Percentiles rank a stretch among this genome's conserved stretches.
Conservation (phyloP, 208 protist species). For the Trypanosoma lewisi region DNA sequence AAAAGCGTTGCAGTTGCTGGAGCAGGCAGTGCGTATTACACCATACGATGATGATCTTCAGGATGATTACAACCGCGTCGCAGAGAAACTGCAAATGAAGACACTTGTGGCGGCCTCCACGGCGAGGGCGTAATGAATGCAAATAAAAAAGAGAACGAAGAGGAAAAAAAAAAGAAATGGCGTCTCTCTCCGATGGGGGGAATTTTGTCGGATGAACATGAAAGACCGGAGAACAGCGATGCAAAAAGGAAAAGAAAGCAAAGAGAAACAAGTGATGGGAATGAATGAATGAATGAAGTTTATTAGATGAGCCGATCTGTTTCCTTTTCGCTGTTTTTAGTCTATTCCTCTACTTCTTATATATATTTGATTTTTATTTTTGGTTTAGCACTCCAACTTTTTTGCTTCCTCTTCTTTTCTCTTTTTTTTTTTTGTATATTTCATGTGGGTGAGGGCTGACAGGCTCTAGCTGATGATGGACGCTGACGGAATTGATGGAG, state of each 20-base stretch:
- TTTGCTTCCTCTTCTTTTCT: not conserved
- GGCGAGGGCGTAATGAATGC: not conserved
- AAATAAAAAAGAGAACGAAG: constrained; percentile 20
- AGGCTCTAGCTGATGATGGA: not conserved
- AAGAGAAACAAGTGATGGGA: too few relatives aligned
- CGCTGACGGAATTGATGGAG: constrained; percentile 28
- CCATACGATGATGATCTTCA: constrained; percentile 92
- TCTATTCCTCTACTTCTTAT: too few relatives aligned
- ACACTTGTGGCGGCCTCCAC: constrained; percentile 74
- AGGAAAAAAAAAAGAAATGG: constrained; percentile 3
- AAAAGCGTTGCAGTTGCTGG: constrained; percentile 64
- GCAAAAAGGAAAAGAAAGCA: too few relatives aligned
- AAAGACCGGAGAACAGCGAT: too few relatives aligned
- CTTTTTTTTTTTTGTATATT: constrained; percentile 1
- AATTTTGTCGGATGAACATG: too few relatives aligned
- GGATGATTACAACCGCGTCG: constrained; percentile 82
- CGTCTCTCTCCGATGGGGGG: too few relatives aligned
- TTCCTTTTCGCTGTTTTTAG: too few relatives aligned
- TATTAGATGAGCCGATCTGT: too few relatives aligned
- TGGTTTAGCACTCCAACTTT: not conserved
- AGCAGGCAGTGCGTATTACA: constrained; percentile 85
- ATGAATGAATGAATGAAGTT: too few relatives aligned
- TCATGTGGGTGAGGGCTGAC: not conserved
- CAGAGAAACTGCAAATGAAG: constrained; percentile 89
- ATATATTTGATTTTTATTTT: not conserved